Evolutionary conservation across 257 asterid genomes (phyloP).

Genomic region (Lithospermum erythrorhizon): DNA sequence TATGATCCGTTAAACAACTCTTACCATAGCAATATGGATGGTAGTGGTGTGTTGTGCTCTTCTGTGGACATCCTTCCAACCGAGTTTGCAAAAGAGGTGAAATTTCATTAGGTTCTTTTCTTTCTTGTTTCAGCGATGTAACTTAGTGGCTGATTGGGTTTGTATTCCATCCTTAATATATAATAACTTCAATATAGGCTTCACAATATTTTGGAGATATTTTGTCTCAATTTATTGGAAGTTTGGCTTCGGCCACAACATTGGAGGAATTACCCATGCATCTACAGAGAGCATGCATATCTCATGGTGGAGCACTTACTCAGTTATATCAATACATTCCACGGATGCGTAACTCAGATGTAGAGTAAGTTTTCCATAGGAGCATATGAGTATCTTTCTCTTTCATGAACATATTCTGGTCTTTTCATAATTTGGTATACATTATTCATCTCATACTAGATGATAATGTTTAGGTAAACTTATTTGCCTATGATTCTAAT

Average conservation of each 20-base stretch:
- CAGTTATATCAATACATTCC: slow-evolving; percentile 71
- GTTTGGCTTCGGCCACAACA: slow-evolving; percentile 49
- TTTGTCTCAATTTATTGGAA: slow-evolving; percentile 63
- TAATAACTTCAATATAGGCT: slow-evolving; percentile 42
- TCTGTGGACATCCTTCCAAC: slow-evolving; percentile 98
- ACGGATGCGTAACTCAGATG: slow-evolving; percentile 71
- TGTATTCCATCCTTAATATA: slow-evolving; percentile 4
- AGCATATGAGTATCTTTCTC: slow-evolving; percentile 7
- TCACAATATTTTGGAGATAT: slow-evolving; percentile 92
- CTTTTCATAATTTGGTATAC: not conserved
- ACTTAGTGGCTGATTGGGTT: not conserved
- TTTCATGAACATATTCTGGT: not conserved
- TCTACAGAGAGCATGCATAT: slow-evolving; percentile 80
- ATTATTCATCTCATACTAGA: not conserved
- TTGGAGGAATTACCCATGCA: slow-evolving; percentile 58
- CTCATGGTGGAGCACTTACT: slow-evolving; percentile 60
- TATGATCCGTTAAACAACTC: slow-evolving; percentile 62
- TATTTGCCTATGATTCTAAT: not conserved
- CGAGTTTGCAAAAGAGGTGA: slow-evolving; percentile 90
- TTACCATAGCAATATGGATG: slow-evolving; percentile 72
- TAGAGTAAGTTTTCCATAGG: slow-evolving; percentile 44
- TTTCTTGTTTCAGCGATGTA: not conserved
- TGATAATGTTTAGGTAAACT: not conserved
- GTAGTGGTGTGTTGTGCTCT: slow-evolving; percentile 69
- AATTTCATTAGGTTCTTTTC: not conserved